These are phyloP conservation scores for Kwoniella shandongensis DNA, from an alignment of 768 basidiomycete genomes.

Conservation along the genomic window DNA sequence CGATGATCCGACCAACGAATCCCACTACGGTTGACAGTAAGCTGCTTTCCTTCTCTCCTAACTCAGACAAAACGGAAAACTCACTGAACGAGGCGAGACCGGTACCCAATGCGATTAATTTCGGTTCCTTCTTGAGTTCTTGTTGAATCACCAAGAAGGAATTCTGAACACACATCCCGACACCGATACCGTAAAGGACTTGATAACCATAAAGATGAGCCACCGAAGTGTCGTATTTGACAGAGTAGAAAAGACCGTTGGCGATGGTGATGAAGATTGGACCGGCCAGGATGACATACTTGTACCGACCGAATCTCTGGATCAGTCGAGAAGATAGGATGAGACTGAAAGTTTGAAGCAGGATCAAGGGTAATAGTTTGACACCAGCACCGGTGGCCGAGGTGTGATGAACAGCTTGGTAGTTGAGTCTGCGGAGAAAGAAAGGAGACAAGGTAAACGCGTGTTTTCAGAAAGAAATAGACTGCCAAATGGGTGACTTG, in stretches of 20 bases:
- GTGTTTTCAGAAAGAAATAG: no score
- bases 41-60: no score
- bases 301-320: conserved; percentile 51
- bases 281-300: conserved; percentile 53
- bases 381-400: conserved; percentile 52
- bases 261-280: conserved; percentile 53
- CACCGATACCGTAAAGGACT: conserved; percentile 55
- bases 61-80: no score
- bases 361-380: conserved; percentile 52
- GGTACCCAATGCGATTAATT: conserved; percentile 53
- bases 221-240: conserved; percentile 38
- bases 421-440: conserved; percentile 18
- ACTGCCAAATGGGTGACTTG: no score
- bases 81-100: conserved; percentile 52
- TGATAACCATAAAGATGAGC: conserved; percentile 53
- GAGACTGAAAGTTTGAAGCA: conserved; percentile 46
- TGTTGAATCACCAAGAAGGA: conserved; percentile 55
- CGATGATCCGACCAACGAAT: conserved; percentile 52
- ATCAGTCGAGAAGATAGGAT: conserved; percentile 48
- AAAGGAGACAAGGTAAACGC: no score
- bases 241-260: conserved; percentile 53
- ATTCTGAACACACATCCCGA: conserved; percentile 55
- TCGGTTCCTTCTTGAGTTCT: conserved; percentile 48
- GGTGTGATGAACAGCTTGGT: conserved; percentile 50
- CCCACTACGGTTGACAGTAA: no score